phyloP scores from a whole-genome alignment of 2,329 filamentous ascomycete species.

The Allantophomopsis lycopodina region DNA sequence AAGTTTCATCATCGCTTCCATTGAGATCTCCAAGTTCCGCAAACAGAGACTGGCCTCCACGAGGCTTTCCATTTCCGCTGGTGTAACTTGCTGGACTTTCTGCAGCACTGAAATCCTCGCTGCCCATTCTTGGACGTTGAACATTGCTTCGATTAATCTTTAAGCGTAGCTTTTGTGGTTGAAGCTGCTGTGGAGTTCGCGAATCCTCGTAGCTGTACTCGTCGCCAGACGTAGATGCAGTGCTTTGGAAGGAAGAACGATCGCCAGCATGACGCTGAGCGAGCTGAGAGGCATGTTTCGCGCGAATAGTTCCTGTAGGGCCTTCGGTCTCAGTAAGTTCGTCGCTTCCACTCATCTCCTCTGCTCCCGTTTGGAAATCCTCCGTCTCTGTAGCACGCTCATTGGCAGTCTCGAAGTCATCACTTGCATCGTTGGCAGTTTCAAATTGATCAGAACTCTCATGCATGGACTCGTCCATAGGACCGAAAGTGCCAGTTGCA shows the following conservation, averaged over 20 bases:
- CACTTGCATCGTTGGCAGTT: constrained; percentile 60
- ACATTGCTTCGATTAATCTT: constrained; percentile 51
- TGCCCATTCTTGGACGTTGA: constrained; percentile 45
- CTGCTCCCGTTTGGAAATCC: constrained; percentile 86
- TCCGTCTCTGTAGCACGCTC: constrained; percentile 82
- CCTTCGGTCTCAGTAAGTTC: constrained; percentile 72
- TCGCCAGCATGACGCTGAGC: constrained; percentile 33
- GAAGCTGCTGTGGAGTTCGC: constrained; percentile 49
- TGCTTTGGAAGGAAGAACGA: constrained; percentile 66
- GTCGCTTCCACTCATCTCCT: constrained; percentile 66
- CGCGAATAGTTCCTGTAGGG: constrained; percentile 17
- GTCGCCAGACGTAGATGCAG: constrained; percentile 73
- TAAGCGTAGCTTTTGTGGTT: constrained; percentile 58
- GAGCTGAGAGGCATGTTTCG: constrained; percentile 24
- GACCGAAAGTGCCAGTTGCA: constrained; percentile 6
- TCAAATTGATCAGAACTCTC: constrained; percentile 61
- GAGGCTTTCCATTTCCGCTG: constrained; percentile 32
- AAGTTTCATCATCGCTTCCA: constrained; percentile 57
- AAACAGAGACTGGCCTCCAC: constrained; percentile 79
- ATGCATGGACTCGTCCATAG: constrained; percentile 14
- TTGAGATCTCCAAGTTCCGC: constrained; percentile 78
- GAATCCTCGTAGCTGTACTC: constrained; percentile 53
- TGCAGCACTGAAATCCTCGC: constrained; percentile 41
- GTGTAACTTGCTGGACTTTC: constrained; percentile 47
- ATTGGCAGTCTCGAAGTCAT: constrained; percentile 61